Conservation (phyloP, 2,329 filamentous ascomycete species). For the Amylocarpus encephaloides region DNA sequence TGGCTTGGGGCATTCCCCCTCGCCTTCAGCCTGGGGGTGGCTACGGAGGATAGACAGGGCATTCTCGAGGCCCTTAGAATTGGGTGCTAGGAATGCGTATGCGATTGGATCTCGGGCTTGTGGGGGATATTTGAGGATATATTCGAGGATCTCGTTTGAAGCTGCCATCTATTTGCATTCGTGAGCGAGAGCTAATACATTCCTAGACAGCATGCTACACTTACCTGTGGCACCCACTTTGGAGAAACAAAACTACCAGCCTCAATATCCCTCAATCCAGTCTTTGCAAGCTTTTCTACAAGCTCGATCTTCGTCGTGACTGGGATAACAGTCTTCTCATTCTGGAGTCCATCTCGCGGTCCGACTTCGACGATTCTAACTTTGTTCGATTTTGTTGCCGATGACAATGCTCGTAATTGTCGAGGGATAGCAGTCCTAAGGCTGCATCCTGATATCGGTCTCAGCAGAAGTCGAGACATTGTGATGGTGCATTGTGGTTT, state of each 20-base stretch:
- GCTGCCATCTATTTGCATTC: constrained; percentile 60
- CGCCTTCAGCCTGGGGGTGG: constrained; percentile 36
- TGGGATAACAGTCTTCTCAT: constrained; percentile 67
- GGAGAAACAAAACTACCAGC: constrained; percentile 77
- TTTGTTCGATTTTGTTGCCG: constrained; percentile 21
- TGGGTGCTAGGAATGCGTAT: constrained; percentile 78
- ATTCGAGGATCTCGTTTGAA: constrained; percentile 66
- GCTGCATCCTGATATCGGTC: constrained; percentile 5
- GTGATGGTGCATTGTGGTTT: constrained; percentile 2
- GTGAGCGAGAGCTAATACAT: too few species aligned
- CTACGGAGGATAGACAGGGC: constrained; percentile 49
- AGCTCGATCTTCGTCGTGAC: constrained; percentile 70
- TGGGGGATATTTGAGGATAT: constrained; percentile 55
- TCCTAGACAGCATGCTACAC: constrained; percentile 3
- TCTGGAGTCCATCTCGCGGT: constrained; percentile 80
- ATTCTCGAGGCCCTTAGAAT: constrained; percentile 63
- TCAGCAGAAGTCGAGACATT: constrained; percentile 4
- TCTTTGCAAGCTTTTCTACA: constrained; percentile 60
- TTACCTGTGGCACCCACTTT: constrained; percentile 77
- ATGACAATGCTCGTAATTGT: constrained; percentile 21
- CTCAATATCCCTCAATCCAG: constrained; percentile 69
- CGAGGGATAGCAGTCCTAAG: constrained; percentile 4
- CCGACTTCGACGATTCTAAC: constrained; percentile 75
- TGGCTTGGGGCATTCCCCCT: constrained; percentile 14
- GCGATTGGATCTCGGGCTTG: constrained; percentile 51